phyloP scores from a whole-genome alignment of 495 filamentous ascomycete genomes.

The Hypoxylon cercidicola region DNA sequence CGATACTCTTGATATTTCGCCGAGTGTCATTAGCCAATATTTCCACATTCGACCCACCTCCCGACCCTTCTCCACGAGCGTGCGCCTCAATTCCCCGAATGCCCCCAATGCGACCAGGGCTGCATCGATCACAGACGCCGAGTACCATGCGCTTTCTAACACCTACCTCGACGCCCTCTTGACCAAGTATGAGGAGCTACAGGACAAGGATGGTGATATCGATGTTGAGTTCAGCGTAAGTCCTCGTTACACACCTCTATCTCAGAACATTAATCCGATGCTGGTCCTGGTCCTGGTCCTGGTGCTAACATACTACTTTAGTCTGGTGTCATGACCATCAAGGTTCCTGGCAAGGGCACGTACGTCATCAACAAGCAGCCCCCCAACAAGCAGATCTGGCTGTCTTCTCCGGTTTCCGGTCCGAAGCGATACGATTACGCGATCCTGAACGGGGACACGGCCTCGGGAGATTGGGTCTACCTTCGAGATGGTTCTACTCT shows the following conservation, averaged over 20 bases:
- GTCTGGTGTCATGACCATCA: slow-evolving; percentile 86
- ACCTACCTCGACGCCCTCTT: slow-evolving; percentile 68
- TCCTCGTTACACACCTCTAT: slow-evolving; percentile 8
- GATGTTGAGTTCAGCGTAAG: slow-evolving; percentile 72
- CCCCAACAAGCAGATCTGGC: slow-evolving; percentile 97
- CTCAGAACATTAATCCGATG: slow-evolving; percentile 54
- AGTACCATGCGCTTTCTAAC: slow-evolving; percentile 62
- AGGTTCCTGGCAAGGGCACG: slow-evolving; percentile 70
- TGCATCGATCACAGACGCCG: slow-evolving; percentile 48
- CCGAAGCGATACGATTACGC: slow-evolving; percentile 95
- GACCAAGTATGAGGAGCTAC: slow-evolving; percentile 70
- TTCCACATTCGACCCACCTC: too few species aligned
- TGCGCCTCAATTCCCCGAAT: slow-evolving; percentile 33
- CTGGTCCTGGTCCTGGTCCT: slow-evolving; percentile 23
- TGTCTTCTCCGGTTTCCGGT: slow-evolving; percentile 89
- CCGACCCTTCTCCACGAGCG: slow-evolving; percentile 31
- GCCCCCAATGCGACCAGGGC: slow-evolving; percentile 34
- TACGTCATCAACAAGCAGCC: slow-evolving; percentile 98
- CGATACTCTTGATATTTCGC: too few species aligned
- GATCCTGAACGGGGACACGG: slow-evolving; percentile 71
- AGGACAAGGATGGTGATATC: slow-evolving; percentile 69
- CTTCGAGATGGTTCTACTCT: slow-evolving; percentile 80
- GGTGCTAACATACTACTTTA: slow-evolving; percentile 48
- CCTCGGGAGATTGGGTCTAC: slow-evolving; percentile 83
- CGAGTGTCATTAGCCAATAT: too few species aligned